Evolutionary conservation across 495 filamentous ascomycete genomes (phyloP).

Genomic region (Penicillium psychrofluorescens): DNA sequence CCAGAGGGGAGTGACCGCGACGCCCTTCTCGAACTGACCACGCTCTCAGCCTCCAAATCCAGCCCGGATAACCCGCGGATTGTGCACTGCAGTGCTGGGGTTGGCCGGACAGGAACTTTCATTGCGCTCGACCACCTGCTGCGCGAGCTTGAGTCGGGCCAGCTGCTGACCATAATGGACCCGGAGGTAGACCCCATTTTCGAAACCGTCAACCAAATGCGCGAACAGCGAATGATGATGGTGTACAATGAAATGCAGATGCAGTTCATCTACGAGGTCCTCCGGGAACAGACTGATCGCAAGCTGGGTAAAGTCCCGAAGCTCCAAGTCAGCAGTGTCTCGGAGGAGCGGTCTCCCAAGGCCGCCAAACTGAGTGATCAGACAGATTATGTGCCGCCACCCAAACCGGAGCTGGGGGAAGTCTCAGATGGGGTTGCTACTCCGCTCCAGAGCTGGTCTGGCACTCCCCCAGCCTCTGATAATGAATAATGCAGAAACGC

Average conservation of each 20-base stretch:
- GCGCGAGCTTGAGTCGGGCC: slow-evolving; percentile 69
- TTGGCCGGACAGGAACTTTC: slow-evolving; percentile 91
- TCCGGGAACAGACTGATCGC: slow-evolving; percentile 62
- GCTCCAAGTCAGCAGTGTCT: slow-evolving; percentile 11
- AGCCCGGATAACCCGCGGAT: slow-evolving; percentile 68
- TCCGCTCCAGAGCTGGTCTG: slow-evolving; percentile 22
- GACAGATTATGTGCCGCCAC: slow-evolving; percentile 22
- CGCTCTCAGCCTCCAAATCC: slow-evolving; percentile 65
- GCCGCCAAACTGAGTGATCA: slow-evolving; percentile 31
- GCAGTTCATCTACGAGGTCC: slow-evolving; percentile 80
- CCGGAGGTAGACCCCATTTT: slow-evolving; percentile 54
- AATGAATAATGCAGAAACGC: slow-evolving; percentile 19
- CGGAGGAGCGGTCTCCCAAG: slow-evolving; percentile 32
- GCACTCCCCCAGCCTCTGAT: slow-evolving; percentile 25
- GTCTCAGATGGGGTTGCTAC: slow-evolving; percentile 18
- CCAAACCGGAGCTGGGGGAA: slow-evolving; percentile 35
- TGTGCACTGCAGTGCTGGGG: slow-evolving; percentile 90
- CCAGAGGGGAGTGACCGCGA: slow-evolving; percentile 72
- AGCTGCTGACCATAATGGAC: slow-evolving; percentile 42
- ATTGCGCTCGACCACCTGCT: slow-evolving; percentile 90
- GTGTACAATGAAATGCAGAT: slow-evolving; percentile 87
- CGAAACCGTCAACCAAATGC: slow-evolving; percentile 69
- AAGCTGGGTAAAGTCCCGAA: slow-evolving; percentile 34
- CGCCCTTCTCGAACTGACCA: slow-evolving; percentile 72
- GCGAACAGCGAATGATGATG: slow-evolving; percentile 92